Evolutionary conservation across 768 basidiomycete genomes (phyloP).

Genomic region (Lactifluus echinatus): DNA sequence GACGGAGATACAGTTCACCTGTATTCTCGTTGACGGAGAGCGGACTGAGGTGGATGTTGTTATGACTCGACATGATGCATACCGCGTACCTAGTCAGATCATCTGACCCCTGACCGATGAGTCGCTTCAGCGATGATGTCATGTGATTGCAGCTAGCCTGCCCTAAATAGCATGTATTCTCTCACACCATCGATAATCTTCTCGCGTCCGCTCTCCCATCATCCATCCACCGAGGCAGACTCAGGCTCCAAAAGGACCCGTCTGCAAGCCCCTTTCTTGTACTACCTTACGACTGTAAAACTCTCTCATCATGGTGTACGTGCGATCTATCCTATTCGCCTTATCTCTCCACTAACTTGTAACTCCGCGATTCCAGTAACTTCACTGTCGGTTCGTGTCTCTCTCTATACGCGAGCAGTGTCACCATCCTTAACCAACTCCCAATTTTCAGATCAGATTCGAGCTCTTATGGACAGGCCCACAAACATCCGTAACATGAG

Average conservation of each 20-base stretch:
- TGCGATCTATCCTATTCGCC: conserved; percentile 23
- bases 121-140: background rate
- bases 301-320: conserved; percentile 77
- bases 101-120: no score
- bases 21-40: conserved; percentile 33
- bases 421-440: conserved; percentile 26
- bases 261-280: conserved; percentile 17
- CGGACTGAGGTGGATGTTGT: no score
- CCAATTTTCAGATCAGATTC: conserved; percentile 62
- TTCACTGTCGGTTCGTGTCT: conserved; percentile 19
- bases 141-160: conserved; percentile 1
- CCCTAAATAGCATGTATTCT: conserved; percentile 5
- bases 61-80: no score
- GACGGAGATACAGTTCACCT: conserved; percentile 47
- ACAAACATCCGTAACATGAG: conserved; percentile 95
- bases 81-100: no score
- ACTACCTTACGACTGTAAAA: conserved; percentile 29
- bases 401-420: background rate
- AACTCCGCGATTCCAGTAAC: conserved; percentile 6
- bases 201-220: conserved; percentile 5
- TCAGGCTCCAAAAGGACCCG: background rate
- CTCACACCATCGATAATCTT: conserved; percentile 33
- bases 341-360: background rate
- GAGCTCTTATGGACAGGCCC: conserved; percentile 78
- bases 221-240: conserved; percentile 16